Evolutionary conservation across 2,329 filamentous ascomycete species (phyloP).

Genomic region (Ceratocystiopsis minuta): DNA sequence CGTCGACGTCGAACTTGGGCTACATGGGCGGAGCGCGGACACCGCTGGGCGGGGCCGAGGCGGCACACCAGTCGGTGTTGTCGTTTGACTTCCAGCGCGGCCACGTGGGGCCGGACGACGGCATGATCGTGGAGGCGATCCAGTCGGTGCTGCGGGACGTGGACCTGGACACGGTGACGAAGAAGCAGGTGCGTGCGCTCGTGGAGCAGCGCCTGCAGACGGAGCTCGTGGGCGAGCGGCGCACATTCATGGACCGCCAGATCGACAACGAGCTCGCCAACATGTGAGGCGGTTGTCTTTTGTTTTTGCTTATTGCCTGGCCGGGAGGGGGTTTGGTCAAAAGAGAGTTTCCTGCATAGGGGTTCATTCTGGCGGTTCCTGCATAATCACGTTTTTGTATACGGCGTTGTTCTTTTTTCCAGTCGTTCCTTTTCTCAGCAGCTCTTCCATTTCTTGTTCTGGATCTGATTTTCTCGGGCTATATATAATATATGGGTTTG

Average conservation of each 20-base stretch:
- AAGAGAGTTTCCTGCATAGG: background rate
- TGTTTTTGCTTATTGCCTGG: background rate
- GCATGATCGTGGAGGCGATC: slow-evolving; percentile 67
- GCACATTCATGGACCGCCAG: slow-evolving; percentile 75
- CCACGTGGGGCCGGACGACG: slow-evolving; percentile 54
- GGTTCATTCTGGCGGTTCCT: background rate
- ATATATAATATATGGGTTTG: background rate
- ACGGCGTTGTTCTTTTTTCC: background rate
- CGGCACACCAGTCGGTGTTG: slow-evolving; percentile 28
- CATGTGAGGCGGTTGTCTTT: slow-evolving; percentile 41
- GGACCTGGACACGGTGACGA: slow-evolving; percentile 90
- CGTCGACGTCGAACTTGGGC: slow-evolving; percentile 29
- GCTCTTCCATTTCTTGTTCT: background rate
- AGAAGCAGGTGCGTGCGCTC: slow-evolving; percentile 85
- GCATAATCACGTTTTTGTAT: no score
- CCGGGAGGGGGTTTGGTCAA: no score
- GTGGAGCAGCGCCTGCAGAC: slow-evolving; percentile 89
- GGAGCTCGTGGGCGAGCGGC: slow-evolving; percentile 69
- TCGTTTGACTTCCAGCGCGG: slow-evolving; percentile 45
- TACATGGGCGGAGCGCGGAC: slow-evolving; percentile 28
- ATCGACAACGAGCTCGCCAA: slow-evolving; percentile 88
- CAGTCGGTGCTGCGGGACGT: slow-evolving; percentile 69
- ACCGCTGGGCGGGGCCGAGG: slow-evolving; percentile 22
- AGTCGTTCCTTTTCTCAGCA: background rate
- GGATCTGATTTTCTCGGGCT: background rate